Conservation (phyloP, 2,329 filamentous ascomycete species). For the Amphichorda felina region DNA sequence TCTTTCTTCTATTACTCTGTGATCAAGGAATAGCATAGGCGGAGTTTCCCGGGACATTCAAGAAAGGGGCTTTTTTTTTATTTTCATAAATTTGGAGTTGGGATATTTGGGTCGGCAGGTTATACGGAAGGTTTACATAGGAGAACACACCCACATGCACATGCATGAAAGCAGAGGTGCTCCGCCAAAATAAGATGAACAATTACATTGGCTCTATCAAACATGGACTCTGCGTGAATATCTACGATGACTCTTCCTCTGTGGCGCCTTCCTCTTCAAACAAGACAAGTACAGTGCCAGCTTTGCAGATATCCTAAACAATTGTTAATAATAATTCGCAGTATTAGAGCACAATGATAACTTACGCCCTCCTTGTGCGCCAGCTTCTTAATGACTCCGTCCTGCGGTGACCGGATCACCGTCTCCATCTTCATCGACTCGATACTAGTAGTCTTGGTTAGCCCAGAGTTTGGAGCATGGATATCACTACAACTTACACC, state of each 20-base stretch:
- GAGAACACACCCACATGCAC: too few relatives aligned
- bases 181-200: too few relatives aligned
- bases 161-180: too few relatives aligned
- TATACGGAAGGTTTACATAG: too few relatives aligned
- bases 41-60: neutral
- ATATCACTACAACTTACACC: constrained; percentile 46
- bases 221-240: too few relatives aligned
- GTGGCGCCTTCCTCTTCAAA: constrained; percentile 43
- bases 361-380: constrained; percentile 65
- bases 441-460: constrained; percentile 45
- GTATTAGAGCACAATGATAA: constrained; percentile 3
- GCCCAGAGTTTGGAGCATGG: too few relatives aligned
- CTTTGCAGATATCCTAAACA: constrained; percentile 62
- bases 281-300: constrained; percentile 60
- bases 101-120: neutral
- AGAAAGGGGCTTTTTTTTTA: neutral
- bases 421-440: constrained; percentile 91
- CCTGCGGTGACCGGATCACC: constrained; percentile 65
- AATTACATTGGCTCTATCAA: too few relatives aligned
- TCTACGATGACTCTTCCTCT: constrained; percentile 13
- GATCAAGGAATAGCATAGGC: too few relatives aligned
- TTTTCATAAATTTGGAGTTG: neutral
- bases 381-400: constrained; percentile 58
- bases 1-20: neutral
- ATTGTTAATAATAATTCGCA: constrained; percentile 1